phyloP scores from a whole-genome alignment of 257 asterid genomes.

The Apocynum venetum region DNA sequence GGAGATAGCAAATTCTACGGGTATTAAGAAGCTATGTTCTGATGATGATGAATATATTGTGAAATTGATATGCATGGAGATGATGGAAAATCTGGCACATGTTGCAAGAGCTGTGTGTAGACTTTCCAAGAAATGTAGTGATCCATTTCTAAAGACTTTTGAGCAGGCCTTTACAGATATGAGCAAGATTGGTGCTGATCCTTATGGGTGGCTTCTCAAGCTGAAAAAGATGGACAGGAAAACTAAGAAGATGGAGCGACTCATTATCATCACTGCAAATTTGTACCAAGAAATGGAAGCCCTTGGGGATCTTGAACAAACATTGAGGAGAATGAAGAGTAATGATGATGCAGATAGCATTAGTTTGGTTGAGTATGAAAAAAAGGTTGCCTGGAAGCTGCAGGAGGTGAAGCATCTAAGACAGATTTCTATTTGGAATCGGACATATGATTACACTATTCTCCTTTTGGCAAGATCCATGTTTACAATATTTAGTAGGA shows the following conservation, averaged over 20 bases:
- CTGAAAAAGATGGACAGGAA: constrained; percentile 78
- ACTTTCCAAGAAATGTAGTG: constrained; percentile 68
- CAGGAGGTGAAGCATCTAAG: constrained; percentile 73
- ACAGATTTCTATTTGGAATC: constrained; percentile 69
- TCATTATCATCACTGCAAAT: constrained; percentile 43
- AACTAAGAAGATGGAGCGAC: constrained; percentile 66
- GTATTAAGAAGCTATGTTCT: constrained; percentile 60
- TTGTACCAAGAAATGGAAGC: constrained; percentile 81
- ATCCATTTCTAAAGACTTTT: constrained; percentile 68
- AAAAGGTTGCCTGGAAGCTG: constrained; percentile 65
- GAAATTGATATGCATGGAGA: constrained; percentile 56
- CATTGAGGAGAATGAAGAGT: constrained; percentile 65
- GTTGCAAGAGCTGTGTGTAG: constrained; percentile 62
- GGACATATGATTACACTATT: constrained; percentile 66
- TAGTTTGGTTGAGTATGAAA: constrained; percentile 75
- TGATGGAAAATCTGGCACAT: constrained; percentile 55
- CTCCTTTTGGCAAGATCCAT: constrained; percentile 72
- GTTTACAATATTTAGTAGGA: constrained; percentile 64
- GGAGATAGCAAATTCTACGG: constrained; percentile 56
- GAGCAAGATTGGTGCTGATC: constrained; percentile 43
- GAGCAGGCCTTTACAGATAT: constrained; percentile 73
- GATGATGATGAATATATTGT: constrained; percentile 68
- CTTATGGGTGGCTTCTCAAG: constrained; percentile 61
- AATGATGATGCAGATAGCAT: constrained; percentile 52
- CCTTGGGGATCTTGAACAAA: constrained; percentile 75